Evolutionary conservation across 1,284 basidiomycete species (phyloP).

Genomic region (Clitocybe nebularis): DNA sequence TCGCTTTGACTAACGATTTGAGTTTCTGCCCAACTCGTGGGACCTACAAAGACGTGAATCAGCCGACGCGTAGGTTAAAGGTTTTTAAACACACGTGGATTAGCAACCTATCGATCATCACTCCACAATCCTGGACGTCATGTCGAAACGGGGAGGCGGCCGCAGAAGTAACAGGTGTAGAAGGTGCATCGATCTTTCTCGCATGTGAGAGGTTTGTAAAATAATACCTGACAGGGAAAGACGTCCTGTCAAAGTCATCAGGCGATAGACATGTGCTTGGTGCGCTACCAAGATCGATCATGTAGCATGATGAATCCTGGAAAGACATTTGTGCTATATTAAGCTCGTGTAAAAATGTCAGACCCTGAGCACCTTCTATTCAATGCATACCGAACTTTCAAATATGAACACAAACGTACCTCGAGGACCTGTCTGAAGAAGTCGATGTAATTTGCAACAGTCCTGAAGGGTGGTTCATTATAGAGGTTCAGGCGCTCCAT

Average conservation of each 20-base stretch:
- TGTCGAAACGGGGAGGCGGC: constrained; percentile 22
- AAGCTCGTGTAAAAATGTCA: constrained; percentile 50
- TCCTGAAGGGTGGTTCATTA: constrained; percentile 39
- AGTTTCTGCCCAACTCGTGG: constrained; percentile 34
- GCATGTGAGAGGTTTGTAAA: constrained; percentile 38
- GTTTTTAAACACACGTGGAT: constrained; percentile 21
- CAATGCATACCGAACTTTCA: neutral
- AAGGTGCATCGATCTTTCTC: constrained; percentile 16
- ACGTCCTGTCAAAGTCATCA: constrained; percentile 33
- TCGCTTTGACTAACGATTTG: constrained; percentile 36
- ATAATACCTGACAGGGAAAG: constrained; percentile 45
- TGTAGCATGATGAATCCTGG: constrained; percentile 32
- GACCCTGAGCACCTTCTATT: constrained; percentile 34
- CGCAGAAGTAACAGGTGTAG: constrained; percentile 14
- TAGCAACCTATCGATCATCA: constrained; percentile 31
- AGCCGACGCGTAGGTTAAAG: neutral
- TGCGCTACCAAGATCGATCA: constrained; percentile 42
- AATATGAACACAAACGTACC: constrained; percentile 20
- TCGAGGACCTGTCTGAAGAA: constrained; percentile 47
- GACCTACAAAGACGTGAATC: constrained; percentile 22
- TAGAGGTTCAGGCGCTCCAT: constrained; percentile 41
- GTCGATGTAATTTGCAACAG: constrained; percentile 43
- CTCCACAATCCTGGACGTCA: constrained; percentile 38
- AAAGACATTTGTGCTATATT: constrained; percentile 33
- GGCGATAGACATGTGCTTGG: constrained; percentile 12